phyloP scores from a whole-genome alignment of 139 green algal species.

The Picochlorum costavermella region DNA sequence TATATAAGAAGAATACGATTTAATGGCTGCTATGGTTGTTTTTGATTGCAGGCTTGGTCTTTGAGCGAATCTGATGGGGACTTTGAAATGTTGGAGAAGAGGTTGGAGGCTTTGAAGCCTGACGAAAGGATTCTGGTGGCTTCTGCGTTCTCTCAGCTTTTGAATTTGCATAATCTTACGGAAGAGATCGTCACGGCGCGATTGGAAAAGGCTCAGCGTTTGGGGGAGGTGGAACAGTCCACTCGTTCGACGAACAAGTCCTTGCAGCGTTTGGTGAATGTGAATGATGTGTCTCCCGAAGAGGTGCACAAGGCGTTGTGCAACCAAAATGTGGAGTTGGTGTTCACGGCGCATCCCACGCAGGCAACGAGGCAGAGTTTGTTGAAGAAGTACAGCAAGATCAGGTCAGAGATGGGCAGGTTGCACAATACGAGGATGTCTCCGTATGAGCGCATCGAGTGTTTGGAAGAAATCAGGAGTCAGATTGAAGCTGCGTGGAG shows the following conservation, averaged over 20 bases:
- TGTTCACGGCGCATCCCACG: slow-evolving; percentile 86
- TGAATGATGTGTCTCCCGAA: slow-evolving; percentile 40
- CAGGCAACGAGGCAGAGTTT: slow-evolving; percentile 65
- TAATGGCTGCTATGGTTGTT: neutral
- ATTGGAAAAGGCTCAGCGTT: slow-evolving; percentile 50
- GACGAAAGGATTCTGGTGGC: slow-evolving; percentile 79
- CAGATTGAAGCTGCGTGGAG: slow-evolving; percentile 79
- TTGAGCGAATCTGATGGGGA: slow-evolving; percentile 51
- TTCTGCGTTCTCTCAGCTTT: slow-evolving; percentile 75
- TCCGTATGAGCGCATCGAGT: slow-evolving; percentile 69
- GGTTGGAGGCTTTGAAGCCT: slow-evolving; percentile 56
- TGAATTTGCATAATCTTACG: slow-evolving; percentile 90
- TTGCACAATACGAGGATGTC: slow-evolving; percentile 76
- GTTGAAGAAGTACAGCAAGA: slow-evolving; percentile 74
- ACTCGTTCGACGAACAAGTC: slow-evolving; percentile 77
- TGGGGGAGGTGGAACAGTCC: slow-evolving; percentile 67
- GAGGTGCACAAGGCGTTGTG: slow-evolving; percentile 69
- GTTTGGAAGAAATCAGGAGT: slow-evolving; percentile 59
- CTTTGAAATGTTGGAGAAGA: slow-evolving; percentile 74
- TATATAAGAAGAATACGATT: neutral
- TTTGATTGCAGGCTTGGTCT: slow-evolving; percentile 47
- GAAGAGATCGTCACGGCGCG: slow-evolving; percentile 70
- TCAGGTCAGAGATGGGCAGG: slow-evolving; percentile 56
- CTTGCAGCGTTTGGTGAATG: slow-evolving; percentile 58
- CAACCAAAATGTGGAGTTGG: slow-evolving; percentile 70